Evolutionary conservation across 805 yeast species (phyloP).

Genomic region (Pichia eremophila): DNA sequence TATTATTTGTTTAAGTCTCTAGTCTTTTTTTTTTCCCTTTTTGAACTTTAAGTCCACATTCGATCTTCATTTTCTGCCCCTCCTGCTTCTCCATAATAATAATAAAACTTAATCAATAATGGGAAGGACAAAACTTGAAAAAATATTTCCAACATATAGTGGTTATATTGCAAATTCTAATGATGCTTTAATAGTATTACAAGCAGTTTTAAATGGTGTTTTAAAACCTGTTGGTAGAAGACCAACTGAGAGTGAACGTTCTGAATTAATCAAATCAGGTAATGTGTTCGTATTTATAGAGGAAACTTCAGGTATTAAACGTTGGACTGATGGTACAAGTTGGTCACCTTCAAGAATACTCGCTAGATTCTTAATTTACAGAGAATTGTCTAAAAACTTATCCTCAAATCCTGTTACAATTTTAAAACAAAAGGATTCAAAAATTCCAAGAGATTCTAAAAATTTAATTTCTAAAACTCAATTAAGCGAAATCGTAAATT

Average conservation of each 20-base stretch:
- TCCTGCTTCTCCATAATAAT: too few relatives aligned
- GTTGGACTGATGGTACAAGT: constrained; percentile 95
- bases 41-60: too few relatives aligned
- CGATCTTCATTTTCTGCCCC: too few relatives aligned
- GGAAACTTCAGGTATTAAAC: constrained; percentile 69
- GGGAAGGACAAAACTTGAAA: neutral
- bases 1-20: too few relatives aligned
- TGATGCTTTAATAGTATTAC: constrained; percentile 75
- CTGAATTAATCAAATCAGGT: constrained; percentile 59
- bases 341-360: constrained; percentile 91
- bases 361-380: constrained; percentile 76
- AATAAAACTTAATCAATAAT: neutral
- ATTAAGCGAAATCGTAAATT: too few relatives aligned
- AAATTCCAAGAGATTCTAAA: neutral
- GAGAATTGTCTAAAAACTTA: constrained; percentile 44
- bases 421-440: neutral
- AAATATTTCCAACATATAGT: constrained; percentile 43
- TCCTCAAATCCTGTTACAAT: too few relatives aligned
- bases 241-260: constrained; percentile 73
- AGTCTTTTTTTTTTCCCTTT: too few relatives aligned
- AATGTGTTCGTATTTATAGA: constrained; percentile 80
- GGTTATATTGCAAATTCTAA: constrained; percentile 76
- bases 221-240: constrained; percentile 61
- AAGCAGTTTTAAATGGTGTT: constrained; percentile 59
- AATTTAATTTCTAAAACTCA: neutral